These are phyloP conservation scores for Podaxis sp. DNA, from an alignment of 768 basidiomycete genomes.

Conservation along the genomic window DNA sequence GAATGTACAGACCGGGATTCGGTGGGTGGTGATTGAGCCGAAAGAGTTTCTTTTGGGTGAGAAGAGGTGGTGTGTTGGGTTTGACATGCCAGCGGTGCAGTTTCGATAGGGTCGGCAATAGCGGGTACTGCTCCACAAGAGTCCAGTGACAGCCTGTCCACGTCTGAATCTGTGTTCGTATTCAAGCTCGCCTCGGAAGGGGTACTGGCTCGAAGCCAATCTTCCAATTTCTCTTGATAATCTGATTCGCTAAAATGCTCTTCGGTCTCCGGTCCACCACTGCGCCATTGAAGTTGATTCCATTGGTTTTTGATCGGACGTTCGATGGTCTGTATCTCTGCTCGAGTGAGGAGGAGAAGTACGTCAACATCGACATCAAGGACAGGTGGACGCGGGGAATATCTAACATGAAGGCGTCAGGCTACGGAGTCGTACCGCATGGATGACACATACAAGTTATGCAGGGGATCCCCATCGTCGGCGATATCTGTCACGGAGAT, in stretches of 20 bases:
- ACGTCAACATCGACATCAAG: neutral
- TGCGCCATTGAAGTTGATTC: neutral
- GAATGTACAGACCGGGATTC: neutral
- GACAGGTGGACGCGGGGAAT: neutral
- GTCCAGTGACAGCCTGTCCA: neutral
- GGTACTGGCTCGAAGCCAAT: neutral
- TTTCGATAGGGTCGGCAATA: neutral
- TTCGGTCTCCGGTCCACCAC: neutral
- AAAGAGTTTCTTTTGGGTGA: neutral
- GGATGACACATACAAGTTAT: neutral
- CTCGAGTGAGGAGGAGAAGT: neutral
- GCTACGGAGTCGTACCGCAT: neutral
- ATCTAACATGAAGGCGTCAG: neutral
- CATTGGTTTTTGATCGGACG: neutral
- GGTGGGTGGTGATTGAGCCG: neutral
- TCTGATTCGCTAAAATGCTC: neutral
- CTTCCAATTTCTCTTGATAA: neutral
- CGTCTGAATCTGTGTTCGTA: neutral
- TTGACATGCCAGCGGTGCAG: neutral
- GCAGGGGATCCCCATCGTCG: neutral
- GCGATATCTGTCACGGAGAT: neutral
- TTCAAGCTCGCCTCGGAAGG: neutral
- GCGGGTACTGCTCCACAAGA: neutral
- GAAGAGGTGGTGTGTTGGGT: neutral
- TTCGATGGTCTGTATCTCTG: neutral